Conservation (phyloP, 345 rosid species). For the Mangifera indica region DNA sequence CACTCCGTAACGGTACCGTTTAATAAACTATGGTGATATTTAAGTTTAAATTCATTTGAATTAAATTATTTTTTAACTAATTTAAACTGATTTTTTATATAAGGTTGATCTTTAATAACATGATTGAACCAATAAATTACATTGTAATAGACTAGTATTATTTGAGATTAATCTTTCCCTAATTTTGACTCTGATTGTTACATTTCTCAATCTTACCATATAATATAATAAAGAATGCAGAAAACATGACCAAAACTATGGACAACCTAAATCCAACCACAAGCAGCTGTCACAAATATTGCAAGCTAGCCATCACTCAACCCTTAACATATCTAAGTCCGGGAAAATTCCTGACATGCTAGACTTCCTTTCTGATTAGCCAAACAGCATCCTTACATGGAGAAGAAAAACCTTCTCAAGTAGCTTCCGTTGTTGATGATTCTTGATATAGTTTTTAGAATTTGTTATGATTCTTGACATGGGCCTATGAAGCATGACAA, state of each 20-base stretch:
- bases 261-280: constrained; percentile 18
- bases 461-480: constrained; percentile 55
- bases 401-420: constrained; percentile 42
- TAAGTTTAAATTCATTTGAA: no score
- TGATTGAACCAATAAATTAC: no score
- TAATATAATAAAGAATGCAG: not conserved
- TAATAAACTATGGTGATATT: no score
- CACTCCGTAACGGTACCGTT: no score
- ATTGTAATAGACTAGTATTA: no score
- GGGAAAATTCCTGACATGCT: not conserved
- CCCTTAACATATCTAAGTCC: not conserved
- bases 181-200: no score
- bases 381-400: constrained; percentile 34
- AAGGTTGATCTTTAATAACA: no score
- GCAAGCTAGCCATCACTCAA: not conserved
- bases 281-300: constrained; percentile 3
- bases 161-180: no score
- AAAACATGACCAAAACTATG: constrained; percentile 18
- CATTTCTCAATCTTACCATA: not conserved
- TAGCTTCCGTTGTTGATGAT: constrained; percentile 51
- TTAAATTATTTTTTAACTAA: no score
- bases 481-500: constrained; percentile 81
- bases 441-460: constrained; percentile 48
- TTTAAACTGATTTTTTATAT: no score
- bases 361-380: not conserved